A percentile compares a stretch with the other conserved stretches of the same genome.
phyloP scores from a whole-genome alignment of 108 stramenopile genomes.

The Skeletonema potamos region DNA sequence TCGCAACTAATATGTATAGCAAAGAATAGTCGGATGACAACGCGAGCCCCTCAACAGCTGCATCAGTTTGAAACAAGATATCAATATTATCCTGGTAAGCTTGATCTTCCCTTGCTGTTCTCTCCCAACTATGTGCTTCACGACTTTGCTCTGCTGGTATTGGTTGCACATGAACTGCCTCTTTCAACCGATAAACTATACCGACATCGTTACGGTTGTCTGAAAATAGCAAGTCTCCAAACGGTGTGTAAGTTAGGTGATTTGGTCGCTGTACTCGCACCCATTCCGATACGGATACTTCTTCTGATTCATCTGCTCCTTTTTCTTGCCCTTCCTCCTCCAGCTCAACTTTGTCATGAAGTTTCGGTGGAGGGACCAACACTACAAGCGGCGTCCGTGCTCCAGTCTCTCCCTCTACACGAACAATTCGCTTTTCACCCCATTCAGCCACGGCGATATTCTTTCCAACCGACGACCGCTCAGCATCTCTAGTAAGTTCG shows the following conservation, averaged over 20 bases:
- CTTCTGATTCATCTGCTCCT: not conserved
- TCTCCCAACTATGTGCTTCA: conserved; percentile 64
- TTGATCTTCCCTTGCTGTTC: conserved; percentile 8
- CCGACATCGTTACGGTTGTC: conserved; percentile 23
- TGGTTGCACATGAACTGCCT: conserved; percentile 52
- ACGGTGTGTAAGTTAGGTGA: conserved; percentile 60
- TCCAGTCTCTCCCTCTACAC: conserved; percentile 67
- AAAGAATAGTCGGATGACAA: conserved; percentile 36
- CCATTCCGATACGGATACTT: not conserved
- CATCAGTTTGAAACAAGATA: conserved; percentile 26
- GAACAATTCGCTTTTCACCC: conserved; percentile 73
- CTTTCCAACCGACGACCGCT: conserved; percentile 27
- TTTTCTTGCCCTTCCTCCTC: not conserved
- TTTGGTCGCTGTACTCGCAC: conserved; percentile 49
- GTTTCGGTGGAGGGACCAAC: conserved; percentile 30
- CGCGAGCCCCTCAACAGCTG: conserved; percentile 59
- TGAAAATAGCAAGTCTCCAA: conserved; percentile 72
- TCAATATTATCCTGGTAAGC: conserved; percentile 23
- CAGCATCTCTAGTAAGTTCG: conserved; percentile 22
- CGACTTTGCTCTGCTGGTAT: conserved; percentile 63
- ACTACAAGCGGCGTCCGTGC: conserved; percentile 73
- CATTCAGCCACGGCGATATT: conserved; percentile 64
- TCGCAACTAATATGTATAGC: conserved; percentile 41
- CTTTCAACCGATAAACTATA: conserved; percentile 49
- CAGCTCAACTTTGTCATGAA: not conserved